Conservation (phyloP, 108 stramenopile species). For the Skeletonema tropicum region DNA sequence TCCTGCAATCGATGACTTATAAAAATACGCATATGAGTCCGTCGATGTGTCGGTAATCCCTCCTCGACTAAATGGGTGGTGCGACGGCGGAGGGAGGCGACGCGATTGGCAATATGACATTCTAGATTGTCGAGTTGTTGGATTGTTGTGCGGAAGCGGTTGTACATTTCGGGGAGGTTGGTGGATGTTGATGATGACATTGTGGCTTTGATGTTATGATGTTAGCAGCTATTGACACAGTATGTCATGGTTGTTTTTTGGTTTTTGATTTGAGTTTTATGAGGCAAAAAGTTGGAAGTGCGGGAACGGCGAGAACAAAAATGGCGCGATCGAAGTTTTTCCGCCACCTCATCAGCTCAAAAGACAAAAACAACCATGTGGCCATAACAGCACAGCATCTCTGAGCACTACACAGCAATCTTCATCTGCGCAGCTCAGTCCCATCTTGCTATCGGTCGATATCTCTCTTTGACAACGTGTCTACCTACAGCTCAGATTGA, state of each 20-base stretch:
- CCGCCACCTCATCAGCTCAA: not conserved
- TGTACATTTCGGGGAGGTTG: constrained; percentile 22
- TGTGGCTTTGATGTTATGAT: not conserved
- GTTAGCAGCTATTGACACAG: too few species aligned
- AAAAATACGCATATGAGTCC: constrained; percentile 72
- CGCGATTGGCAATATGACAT: constrained; percentile 59
- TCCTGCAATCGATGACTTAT: constrained; percentile 59
- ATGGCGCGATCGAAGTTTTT: not conserved
- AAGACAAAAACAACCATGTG: not conserved
- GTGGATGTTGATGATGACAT: constrained; percentile 21
- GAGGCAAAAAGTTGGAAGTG: too few species aligned
- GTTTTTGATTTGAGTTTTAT: too few species aligned
- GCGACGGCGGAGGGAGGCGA: constrained; percentile 58
- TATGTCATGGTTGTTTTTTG: too few species aligned
- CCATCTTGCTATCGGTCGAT: not conserved
- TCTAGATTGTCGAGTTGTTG: constrained; percentile 69
- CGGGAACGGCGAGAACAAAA: too few species aligned
- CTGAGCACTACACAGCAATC: too few species aligned
- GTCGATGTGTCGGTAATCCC: constrained; percentile 49
- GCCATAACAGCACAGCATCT: not conserved
- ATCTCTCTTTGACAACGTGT: not conserved
- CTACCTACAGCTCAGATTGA: not conserved
- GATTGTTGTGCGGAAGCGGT: constrained; percentile 21
- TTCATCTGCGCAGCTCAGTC: too few species aligned
- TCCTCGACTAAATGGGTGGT: constrained; percentile 56